Percentiles rank a stretch among this genome's conserved stretches.
Evolutionary conservation across 2,329 filamentous ascomycete genomes (phyloP).

Genomic region (Botrytis fragariae): DNA sequence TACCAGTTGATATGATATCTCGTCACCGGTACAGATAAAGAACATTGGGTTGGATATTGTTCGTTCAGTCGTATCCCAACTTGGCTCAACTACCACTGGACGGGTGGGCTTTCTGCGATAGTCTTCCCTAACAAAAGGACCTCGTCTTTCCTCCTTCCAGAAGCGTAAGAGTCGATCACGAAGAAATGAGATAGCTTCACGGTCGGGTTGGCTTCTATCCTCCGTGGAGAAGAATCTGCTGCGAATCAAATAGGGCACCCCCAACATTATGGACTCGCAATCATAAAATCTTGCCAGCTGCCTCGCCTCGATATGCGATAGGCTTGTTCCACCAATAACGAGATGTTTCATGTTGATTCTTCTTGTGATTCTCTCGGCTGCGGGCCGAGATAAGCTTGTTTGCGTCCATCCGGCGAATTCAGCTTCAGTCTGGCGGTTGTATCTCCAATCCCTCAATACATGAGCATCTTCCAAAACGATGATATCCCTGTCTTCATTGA

Average conservation of each 20-base stretch:
- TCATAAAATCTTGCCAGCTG: conserved; percentile 1
- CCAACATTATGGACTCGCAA: not conserved
- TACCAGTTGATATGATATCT: not conserved
- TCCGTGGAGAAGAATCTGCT: not conserved
- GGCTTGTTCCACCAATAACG: not conserved
- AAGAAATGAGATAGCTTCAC: not conserved
- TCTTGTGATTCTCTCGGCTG: not conserved
- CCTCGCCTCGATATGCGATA: not conserved
- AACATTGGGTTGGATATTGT: not conserved
- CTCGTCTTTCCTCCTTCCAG: not conserved
- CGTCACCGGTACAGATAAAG: not conserved
- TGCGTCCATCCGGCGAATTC: not conserved
- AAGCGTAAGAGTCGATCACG: not conserved
- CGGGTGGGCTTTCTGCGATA: not conserved
- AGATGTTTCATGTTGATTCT: conserved; percentile 10
- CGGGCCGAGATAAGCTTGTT: rapidly evolving
- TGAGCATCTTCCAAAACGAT: not conserved
- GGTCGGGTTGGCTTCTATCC: not conserved
- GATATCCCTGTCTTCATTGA: not conserved
- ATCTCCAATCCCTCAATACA: not conserved
- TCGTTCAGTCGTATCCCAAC: not conserved
- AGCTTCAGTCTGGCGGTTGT: not conserved
- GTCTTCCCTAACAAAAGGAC: not conserved
- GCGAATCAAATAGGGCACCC: too few species aligned
- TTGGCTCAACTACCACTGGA: not conserved